These are phyloP conservation scores for Biancaea sappan DNA, from an alignment of 306 rosid species.

Conservation along the genomic window DNA sequence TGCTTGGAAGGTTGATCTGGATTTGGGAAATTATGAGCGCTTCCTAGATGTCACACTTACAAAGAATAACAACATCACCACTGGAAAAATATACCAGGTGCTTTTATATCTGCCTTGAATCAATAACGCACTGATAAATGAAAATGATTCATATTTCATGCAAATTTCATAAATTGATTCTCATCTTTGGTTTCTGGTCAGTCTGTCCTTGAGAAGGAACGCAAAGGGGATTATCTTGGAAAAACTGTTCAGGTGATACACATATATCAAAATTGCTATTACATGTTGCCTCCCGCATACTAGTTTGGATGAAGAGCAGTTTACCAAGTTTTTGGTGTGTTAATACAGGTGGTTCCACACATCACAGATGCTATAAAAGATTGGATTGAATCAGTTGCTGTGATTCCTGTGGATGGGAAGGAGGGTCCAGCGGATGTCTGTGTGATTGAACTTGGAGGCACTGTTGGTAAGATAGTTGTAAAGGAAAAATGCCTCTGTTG, in stretches of 20 bases:
- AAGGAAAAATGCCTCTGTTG: constrained; percentile 24
- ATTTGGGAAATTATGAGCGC: constrained; percentile 96
- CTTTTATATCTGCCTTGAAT: constrained; percentile 14
- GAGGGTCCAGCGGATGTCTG: constrained; percentile 95
- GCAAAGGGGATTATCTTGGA: constrained; percentile 93
- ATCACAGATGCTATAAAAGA: constrained; percentile 91
- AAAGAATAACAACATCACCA: constrained; percentile 88
- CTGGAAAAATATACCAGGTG: constrained; percentile 96
- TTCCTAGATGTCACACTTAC: constrained; percentile 93
- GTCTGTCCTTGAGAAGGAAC: constrained; percentile 97
- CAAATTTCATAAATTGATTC: constrained; percentile 14
- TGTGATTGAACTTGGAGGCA: constrained; percentile 97
- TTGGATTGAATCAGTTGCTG: constrained; percentile 77
- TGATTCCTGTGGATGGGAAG: constrained; percentile 85
- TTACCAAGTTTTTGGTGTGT: constrained; percentile 29
- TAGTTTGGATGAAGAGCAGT: not conserved
- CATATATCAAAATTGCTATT: constrained; percentile 6
- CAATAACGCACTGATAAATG: not conserved
- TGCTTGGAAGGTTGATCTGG: constrained; percentile 83
- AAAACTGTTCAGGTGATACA: constrained; percentile 95
- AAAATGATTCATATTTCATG: not conserved
- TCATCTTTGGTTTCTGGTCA: constrained; percentile 34
- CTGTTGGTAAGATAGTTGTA: constrained; percentile 68
- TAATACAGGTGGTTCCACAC: constrained; percentile 93
- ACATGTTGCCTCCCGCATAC: not conserved